A percentile compares a stretch with the other conserved stretches of the same genome.
Conservation (phyloP, 768 basidiomycete species). For the Trametes cinnabarina region DNA sequence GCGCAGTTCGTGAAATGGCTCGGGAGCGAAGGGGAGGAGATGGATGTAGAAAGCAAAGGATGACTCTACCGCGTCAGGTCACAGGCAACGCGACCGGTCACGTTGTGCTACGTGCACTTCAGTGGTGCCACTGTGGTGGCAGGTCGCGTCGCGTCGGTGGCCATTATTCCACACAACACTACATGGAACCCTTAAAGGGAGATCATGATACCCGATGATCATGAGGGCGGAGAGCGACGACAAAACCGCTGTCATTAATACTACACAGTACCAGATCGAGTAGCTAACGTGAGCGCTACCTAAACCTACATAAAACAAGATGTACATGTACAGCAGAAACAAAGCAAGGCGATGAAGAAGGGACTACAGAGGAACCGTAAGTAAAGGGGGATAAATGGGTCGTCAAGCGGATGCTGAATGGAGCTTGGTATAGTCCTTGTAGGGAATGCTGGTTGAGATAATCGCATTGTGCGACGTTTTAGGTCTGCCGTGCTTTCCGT, state of each 20-base stretch:
- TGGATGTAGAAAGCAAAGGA: not conserved
- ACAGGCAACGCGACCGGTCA: slow-evolving; percentile 16
- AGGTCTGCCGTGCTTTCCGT: not conserved
- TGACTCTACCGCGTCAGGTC: not conserved
- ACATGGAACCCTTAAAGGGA: not conserved
- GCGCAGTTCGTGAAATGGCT: too few species aligned
- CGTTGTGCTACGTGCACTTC: slow-evolving; percentile 4
- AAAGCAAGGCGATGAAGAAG: not conserved
- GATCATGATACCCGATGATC: not conserved
- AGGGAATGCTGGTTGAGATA: slow-evolving; percentile 7
- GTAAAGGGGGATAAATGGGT: not conserved
- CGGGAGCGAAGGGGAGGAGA: too few species aligned
- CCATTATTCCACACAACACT: not conserved
- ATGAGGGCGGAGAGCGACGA: too few species aligned
- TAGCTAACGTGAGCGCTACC: too few species aligned
- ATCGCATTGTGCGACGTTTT: not conserved
- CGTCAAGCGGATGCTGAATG: not conserved
- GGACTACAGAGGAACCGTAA: not conserved
- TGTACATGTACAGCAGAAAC: not conserved
- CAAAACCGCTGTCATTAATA: not conserved
- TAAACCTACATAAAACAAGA: not conserved
- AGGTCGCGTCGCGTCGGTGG: not conserved
- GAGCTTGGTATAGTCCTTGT: slow-evolving; percentile 25
- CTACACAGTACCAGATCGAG: not conserved
- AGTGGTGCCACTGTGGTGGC: not conserved